Conservation (phyloP, 1,284 basidiomycete species). For the Apiotrichum laibachii region DNA sequence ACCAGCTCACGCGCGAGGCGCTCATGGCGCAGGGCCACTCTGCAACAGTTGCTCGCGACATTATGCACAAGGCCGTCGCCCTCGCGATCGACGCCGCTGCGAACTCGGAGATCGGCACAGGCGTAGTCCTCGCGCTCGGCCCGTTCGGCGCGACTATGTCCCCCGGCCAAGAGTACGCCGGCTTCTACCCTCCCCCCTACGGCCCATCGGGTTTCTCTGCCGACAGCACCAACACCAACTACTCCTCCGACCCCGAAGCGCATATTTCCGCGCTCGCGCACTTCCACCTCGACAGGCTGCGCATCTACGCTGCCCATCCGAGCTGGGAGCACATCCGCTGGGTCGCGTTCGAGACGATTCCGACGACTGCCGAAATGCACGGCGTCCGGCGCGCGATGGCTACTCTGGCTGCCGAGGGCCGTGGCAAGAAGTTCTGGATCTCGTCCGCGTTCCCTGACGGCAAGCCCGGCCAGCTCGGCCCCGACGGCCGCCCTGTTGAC, state of each 20-base stretch:
- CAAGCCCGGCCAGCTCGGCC: not conserved
- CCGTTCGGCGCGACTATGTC: conserved; percentile 67
- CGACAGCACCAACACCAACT: conserved; percentile 5
- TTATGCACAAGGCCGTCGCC: conserved; percentile 61
- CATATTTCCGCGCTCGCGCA: conserved; percentile 56
- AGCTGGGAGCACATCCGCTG: conserved; percentile 63
- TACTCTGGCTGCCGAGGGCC: conserved; percentile 39
- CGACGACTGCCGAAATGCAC: conserved; percentile 63
- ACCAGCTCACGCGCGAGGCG: conserved; percentile 16
- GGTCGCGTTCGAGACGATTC: conserved; percentile 77
- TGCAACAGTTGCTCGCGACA: conserved; percentile 51
- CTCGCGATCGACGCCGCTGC: conserved; percentile 53
- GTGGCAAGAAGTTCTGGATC: conserved; percentile 65
- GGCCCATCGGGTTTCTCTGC: conserved; percentile 54
- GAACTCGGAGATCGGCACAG: not conserved
- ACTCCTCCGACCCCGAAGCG: conserved; percentile 10
- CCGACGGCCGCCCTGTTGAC: conserved; percentile 29
- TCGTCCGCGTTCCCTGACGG: conserved; percentile 64
- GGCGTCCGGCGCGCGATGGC: conserved; percentile 66
- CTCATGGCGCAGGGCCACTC: conserved; percentile 49
- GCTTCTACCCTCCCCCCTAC: conserved; percentile 70
- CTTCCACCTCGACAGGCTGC: conserved; percentile 68
- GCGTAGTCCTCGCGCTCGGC: conserved; percentile 67
- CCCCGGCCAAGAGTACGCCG: conserved; percentile 70
- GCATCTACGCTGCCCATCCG: conserved; percentile 55